Percentiles rank a stretch among this genome's conserved stretches.
These are phyloP conservation scores for Phytophthora kernoviae DNA, from an alignment of 352 stramenopile genomes.

Conservation along the genomic window DNA sequence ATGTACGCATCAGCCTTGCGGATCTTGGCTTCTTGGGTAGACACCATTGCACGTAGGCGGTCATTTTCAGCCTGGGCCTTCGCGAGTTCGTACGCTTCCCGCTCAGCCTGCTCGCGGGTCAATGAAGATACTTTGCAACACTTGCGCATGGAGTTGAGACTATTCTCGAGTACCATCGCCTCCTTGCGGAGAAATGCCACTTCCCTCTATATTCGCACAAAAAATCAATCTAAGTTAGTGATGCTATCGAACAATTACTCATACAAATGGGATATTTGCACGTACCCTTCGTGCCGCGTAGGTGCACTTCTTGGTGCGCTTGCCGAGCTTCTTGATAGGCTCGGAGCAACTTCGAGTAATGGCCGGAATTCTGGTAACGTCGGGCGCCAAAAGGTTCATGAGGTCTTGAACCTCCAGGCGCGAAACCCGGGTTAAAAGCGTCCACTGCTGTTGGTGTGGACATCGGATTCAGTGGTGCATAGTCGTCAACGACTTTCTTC, in stretches of 20 bases:
- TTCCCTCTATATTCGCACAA: slow-evolving; percentile 38
- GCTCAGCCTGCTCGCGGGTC: slow-evolving; percentile 24
- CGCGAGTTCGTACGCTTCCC: slow-evolving; percentile 34
- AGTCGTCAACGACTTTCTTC: slow-evolving; percentile 32
- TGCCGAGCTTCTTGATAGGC: slow-evolving; percentile 34
- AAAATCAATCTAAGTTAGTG: slow-evolving; percentile 16
- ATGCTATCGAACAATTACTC: neutral
- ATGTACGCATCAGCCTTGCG: slow-evolving; percentile 41
- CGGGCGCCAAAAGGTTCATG: slow-evolving; percentile 37
- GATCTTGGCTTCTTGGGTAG: slow-evolving; percentile 48
- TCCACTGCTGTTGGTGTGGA: slow-evolving; percentile 44
- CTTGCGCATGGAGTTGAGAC: slow-evolving; percentile 38
- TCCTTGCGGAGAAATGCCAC: slow-evolving; percentile 47
- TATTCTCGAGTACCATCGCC: slow-evolving; percentile 38
- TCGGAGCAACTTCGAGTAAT: slow-evolving; percentile 30
- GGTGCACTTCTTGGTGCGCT: slow-evolving; percentile 63
- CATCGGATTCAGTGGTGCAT: slow-evolving; percentile 36
- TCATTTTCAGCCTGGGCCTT: slow-evolving; percentile 48
- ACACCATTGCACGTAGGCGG: slow-evolving; percentile 46
- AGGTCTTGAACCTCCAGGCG: slow-evolving; percentile 43
- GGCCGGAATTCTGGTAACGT: slow-evolving; percentile 22
- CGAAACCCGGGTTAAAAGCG: slow-evolving; percentile 36
- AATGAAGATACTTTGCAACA: slow-evolving; percentile 8
- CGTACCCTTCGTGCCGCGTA: slow-evolving; percentile 58
- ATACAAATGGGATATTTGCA: neutral